Conservation (phyloP, 2,329 filamentous ascomycete species). For the Botrytis sinoallii region DNA sequence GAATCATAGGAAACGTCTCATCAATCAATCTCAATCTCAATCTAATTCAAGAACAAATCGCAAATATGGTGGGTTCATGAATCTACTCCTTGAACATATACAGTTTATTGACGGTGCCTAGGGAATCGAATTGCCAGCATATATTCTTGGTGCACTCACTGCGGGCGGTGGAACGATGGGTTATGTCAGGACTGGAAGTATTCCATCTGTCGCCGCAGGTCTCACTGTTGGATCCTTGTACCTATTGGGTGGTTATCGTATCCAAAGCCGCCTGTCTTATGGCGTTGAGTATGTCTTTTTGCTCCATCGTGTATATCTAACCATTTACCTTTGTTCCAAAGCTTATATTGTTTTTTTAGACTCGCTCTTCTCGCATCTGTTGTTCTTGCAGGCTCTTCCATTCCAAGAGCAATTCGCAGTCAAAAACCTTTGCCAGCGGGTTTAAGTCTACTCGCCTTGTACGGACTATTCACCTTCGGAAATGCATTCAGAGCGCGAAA, state of each 20-base stretch:
- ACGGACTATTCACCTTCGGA: constrained; percentile 78
- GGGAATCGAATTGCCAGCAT: constrained; percentile 61
- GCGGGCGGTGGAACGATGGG: constrained; percentile 84
- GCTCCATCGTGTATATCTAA: background rate
- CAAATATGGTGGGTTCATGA: constrained; percentile 30
- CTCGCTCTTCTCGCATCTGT: constrained; percentile 82
- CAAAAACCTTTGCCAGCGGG: constrained; percentile 81
- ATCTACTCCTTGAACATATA: background rate
- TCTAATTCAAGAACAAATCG: constrained; percentile 11
- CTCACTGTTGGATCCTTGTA: constrained; percentile 75
- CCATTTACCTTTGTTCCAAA: background rate
- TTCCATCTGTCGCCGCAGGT: constrained; percentile 84
- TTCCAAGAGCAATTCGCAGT: constrained; percentile 80
- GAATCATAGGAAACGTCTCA: background rate
- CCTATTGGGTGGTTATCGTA: constrained; percentile 75
- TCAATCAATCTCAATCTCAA: background rate
- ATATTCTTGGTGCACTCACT: constrained; percentile 75
- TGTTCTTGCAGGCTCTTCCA: constrained; percentile 77
- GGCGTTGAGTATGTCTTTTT: constrained; percentile 60
- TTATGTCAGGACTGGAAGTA: constrained; percentile 77
- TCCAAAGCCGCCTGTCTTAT: constrained; percentile 71
- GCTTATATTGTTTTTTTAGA: constrained; percentile 23
- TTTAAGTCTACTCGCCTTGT: constrained; percentile 73
- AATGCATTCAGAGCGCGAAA: constrained; percentile 51
- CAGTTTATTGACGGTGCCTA: constrained; percentile 21